phyloP scores from a whole-genome alignment of 768 basidiomycete genomes.

The Candolleomyces eurysporus region DNA sequence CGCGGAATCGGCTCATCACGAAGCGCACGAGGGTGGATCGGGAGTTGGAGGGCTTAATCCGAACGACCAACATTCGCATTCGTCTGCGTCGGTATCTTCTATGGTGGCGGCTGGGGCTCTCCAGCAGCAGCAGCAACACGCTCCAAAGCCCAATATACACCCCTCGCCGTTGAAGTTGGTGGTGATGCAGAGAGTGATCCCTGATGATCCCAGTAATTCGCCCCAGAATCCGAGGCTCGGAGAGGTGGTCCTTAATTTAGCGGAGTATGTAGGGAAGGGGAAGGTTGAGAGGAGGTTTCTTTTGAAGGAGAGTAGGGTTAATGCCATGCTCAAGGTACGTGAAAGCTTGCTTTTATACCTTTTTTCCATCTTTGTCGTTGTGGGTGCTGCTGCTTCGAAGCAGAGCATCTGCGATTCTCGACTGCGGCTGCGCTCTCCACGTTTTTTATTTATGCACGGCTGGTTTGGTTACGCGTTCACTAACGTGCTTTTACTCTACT shows the following conservation, averaged over 20 bases:
- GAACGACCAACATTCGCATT: slow-evolving; percentile 1
- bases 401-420: not conserved
- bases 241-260: slow-evolving; percentile 64
- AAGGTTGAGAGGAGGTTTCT: slow-evolving; percentile 63
- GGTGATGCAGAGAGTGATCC: slow-evolving; percentile 59
- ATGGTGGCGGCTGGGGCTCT: not conserved
- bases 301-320: slow-evolving; percentile 71
- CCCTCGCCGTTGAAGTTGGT: slow-evolving; percentile 66
- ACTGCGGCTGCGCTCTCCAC: not conserved
- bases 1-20: not conserved
- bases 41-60: not conserved
- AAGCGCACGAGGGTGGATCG: not conserved
- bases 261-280: slow-evolving; percentile 68
- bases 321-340: slow-evolving; percentile 70
- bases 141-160: slow-evolving; percentile 34
- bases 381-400: not conserved
- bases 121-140: not conserved
- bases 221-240: slow-evolving; percentile 64
- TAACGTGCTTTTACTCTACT: not conserved
- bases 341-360: not conserved
- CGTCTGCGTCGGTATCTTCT: not conserved
- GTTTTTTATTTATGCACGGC: not conserved
- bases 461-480: not conserved
- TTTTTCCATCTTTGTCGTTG: not conserved
- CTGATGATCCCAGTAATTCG: slow-evolving; percentile 49